Evolutionary conservation across 345 rosid genomes (phyloP), one percentile per base, ranked within the genome.

Genomic region (Citropsis articulata): DNA sequence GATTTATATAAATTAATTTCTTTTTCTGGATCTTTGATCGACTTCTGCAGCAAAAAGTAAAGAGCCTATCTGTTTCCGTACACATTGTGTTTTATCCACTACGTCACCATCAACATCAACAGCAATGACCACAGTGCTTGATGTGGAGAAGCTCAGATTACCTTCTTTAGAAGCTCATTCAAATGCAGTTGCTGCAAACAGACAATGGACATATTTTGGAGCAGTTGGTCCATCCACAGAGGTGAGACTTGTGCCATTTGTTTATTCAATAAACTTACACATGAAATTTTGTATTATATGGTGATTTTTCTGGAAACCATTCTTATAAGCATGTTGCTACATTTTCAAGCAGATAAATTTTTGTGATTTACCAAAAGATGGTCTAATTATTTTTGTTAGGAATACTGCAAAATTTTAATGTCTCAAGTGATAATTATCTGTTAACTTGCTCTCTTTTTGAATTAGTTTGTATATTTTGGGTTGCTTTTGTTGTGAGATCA

Each of bases 91-190:
- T 76, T 86, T 96, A 78, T 91, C 97, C 67, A 84, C 95, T 30
- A 69, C 92, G 57, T 83, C 97, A 30, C 66, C 88, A 40, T 75
- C 87, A 14, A 76, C 80, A 28, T 74, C 80, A 75, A 69, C 85
- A 19, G 55, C 80, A 57, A 56, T 91, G 71, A 60, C 50, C 50
- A 45, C 92, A 19, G 79, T 84, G 78, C 87, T 91, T 83, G 97
- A 92, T 75, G 83, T 91, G 78, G 93, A 93, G 75, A 91, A 91
- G 89, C 87, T 94, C 77, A 90, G 95, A 84, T 84, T 94, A 64
- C 87, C 97, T 68, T 89, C 94, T 79, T 82, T 92, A 66, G 91
- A 90, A 81, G 76, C 87, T 80, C 84, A 83, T 78, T 80, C 91
- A 69, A 85, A 85, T 82, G 81, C 94, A 75, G 69, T 85, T 42